Percentiles rank a stretch among this genome's conserved stretches.
These are phyloP conservation scores for Lipomyces orientalis DNA, from an alignment of 805 yeast genomes.

Conservation along the genomic window DNA sequence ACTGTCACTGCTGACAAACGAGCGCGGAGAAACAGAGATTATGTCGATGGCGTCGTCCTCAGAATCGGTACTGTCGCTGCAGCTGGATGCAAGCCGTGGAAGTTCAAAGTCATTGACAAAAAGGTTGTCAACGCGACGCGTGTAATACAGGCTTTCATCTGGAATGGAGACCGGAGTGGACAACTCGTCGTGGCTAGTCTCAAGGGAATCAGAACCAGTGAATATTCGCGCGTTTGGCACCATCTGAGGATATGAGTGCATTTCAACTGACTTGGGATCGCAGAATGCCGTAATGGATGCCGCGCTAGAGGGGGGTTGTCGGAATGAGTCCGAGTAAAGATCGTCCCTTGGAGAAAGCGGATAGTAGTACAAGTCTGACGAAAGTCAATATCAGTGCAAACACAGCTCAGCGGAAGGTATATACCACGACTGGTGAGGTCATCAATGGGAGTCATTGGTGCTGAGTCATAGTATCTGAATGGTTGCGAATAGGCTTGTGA, in stretches of 20 bases:
- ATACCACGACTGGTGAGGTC: constrained; percentile 12
- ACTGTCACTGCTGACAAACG: not conserved
- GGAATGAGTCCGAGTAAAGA: constrained; percentile 10
- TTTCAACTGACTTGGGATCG: constrained; percentile 37
- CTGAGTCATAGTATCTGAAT: constrained; percentile 12
- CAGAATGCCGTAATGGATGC: constrained; percentile 25
- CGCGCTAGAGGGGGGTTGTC: constrained; percentile 6
- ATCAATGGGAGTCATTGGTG: constrained; percentile 23
- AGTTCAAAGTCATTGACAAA: not conserved
- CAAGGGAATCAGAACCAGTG: not conserved
- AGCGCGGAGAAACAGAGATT: constrained; percentile 11
- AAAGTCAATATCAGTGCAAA: not conserved
- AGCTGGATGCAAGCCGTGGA: constrained; percentile 6
- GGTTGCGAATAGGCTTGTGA: constrained; percentile 6
- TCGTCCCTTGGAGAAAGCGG: constrained; percentile 9
- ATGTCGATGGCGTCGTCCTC: constrained; percentile 6
- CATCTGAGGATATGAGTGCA: constrained; percentile 16
- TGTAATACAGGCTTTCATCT: not conserved
- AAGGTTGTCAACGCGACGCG: not conserved
- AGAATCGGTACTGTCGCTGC: constrained; percentile 11
- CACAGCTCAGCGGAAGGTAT: not conserved
- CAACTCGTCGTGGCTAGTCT: constrained; percentile 9
- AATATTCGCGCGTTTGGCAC: constrained; percentile 8
- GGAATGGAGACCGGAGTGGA: constrained; percentile 6
- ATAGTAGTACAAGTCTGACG: constrained; percentile 5